A percentile compares a stretch with the other conserved stretches of the same genome.
These are phyloP conservation scores for Rhytidiadelphus loreus DNA, from an alignment of 225 moss, liverwort and hornwort genomes.

Conservation along the genomic window DNA sequence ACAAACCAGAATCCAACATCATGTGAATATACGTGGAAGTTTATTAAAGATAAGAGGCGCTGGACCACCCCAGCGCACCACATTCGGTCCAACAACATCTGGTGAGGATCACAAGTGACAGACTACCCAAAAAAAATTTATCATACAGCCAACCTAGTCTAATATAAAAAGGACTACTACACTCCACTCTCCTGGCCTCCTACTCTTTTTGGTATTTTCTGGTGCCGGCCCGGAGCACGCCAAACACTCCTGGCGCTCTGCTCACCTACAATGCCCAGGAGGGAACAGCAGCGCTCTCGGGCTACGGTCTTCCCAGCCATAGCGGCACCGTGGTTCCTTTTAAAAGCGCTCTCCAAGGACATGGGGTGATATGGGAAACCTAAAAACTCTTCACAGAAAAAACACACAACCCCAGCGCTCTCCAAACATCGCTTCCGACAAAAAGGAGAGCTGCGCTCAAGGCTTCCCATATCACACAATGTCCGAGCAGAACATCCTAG, in stretches of 20 bases:
- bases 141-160: slow-evolving; percentile 7
- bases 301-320: neutral
- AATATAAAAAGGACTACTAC: neutral
- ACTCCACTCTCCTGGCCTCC: neutral
- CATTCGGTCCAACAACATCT: neutral
- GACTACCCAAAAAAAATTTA: slow-evolving; percentile 6
- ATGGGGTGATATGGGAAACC: slow-evolving; percentile 19
- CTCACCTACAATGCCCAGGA: no score
- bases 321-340: neutral
- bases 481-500: slow-evolving; percentile 1
- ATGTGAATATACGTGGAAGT: neutral
- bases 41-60: neutral
- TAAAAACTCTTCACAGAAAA: neutral
- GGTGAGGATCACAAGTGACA: neutral
- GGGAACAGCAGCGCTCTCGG: neutral
- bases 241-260: neutral
- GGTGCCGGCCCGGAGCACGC: neutral
- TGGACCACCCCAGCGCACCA: neutral
- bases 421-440: neutral
- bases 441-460: neutral
- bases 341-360: slow-evolving; percentile 8
- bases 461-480: slow-evolving; percentile 22
- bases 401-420: neutral
- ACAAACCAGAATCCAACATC: no score
- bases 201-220: slow-evolving; percentile 9